phyloP scores from a whole-genome alignment of 192 early-diverging fungal species.

The Backusella westeae region DNA sequence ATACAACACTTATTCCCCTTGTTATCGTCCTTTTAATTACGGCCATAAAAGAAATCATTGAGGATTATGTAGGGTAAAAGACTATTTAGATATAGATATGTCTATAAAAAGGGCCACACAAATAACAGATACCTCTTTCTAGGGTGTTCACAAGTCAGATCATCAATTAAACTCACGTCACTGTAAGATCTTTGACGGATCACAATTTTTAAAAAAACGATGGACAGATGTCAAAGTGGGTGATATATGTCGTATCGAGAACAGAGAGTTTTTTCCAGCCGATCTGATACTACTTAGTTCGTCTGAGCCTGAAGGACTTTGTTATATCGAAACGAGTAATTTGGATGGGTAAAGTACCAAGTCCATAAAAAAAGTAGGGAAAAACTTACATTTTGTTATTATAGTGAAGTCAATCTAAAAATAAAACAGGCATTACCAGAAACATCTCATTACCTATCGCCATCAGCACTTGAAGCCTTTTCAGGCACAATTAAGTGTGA shows the following conservation, averaged over 20 bases:
- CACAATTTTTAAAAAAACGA: constrained; percentile 69
- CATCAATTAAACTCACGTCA: constrained; percentile 66
- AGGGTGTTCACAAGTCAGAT: constrained; percentile 81
- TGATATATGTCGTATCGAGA: constrained; percentile 89
- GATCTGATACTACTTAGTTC: constrained; percentile 86
- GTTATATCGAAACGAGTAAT: constrained; percentile 96
- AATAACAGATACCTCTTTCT: not conserved
- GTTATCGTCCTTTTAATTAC: constrained; percentile 79
- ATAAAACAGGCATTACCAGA: constrained; percentile 86
- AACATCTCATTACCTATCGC: constrained; percentile 67
- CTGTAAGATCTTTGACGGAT: constrained; percentile 60
- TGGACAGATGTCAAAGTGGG: constrained; percentile 91
- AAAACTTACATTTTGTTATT: not conserved
- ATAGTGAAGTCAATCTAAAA: constrained; percentile 91
- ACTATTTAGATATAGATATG: too few species aligned
- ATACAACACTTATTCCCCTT: constrained; percentile 76
- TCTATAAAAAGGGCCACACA: too few species aligned
- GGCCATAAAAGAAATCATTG: constrained; percentile 86
- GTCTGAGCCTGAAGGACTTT: constrained; percentile 92
- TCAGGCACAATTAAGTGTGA: constrained; percentile 83
- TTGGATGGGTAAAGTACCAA: constrained; percentile 62
- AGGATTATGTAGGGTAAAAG: constrained; percentile 59
- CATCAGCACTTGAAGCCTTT: constrained; percentile 58
- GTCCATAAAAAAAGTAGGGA: not conserved
- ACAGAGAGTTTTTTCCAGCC: constrained; percentile 86